These are phyloP conservation scores for Rhodotorula paludigena DNA, from an alignment of 768 basidiomycete genomes.

Conservation along the genomic window DNA sequence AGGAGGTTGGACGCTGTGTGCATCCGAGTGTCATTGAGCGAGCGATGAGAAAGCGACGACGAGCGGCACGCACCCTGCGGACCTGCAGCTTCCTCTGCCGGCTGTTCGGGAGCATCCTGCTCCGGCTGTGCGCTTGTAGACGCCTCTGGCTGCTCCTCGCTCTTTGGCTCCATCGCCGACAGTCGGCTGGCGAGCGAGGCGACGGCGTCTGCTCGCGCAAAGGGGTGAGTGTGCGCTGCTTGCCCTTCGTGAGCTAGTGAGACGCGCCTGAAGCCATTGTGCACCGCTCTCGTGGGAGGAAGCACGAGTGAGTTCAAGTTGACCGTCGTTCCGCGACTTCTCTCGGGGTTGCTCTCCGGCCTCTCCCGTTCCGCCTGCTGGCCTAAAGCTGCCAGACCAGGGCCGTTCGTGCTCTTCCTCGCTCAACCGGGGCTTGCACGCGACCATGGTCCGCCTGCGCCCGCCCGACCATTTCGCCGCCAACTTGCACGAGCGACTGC, in stretches of 20 bases:
- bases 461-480: background rate
- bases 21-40: background rate
- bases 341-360: too few species aligned
- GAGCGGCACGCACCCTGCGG: constrained; percentile 13
- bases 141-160: background rate
- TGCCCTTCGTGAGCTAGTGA: rapidly evolving
- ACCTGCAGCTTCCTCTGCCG: background rate
- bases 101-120: background rate
- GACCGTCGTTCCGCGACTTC: too few species aligned
- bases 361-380: too few species aligned
- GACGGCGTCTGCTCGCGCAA: constrained; percentile 17
- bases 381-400: too few species aligned
- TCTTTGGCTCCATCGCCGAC: background rate
- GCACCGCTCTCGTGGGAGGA: background rate
- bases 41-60: too few species aligned
- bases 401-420: too few species aligned
- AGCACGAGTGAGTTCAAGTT: background rate
- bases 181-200: constrained; percentile 29
- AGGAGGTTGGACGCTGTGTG: constrained; percentile 25
- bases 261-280: constrained; percentile 11
- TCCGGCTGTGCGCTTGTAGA: background rate
- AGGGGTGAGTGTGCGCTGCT: background rate
- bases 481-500: background rate
- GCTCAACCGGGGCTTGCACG: background rate
- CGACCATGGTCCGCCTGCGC: background rate